A percentile compares a stretch with the other conserved stretches of the same genome.
Conservation (phyloP, 1,284 basidiomycete species). For the Papiliotrema fonsecae region DNA sequence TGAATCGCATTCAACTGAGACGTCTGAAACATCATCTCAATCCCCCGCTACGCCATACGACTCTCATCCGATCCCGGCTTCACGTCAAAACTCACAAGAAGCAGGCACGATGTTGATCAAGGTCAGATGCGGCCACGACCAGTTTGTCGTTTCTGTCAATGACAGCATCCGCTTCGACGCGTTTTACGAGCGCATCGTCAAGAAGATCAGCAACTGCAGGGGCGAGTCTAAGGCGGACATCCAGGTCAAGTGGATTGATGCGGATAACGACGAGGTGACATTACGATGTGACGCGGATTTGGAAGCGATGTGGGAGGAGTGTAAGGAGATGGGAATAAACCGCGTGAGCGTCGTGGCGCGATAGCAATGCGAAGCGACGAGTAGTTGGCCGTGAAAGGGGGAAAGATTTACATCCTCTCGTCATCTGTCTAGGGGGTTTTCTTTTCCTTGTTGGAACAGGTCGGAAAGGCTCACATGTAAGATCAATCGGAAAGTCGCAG, state of each 20-base stretch:
- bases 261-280: conserved; percentile 40
- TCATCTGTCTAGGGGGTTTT: too few relatives aligned
- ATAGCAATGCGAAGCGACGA: too few relatives aligned
- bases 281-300: conserved; percentile 41
- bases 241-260: conserved; percentile 42
- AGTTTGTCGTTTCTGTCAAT: conserved; percentile 2
- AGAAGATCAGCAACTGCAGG: conserved; percentile 85
- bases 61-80: too few relatives aligned
- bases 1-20: conserved; percentile 43
- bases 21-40: conserved; percentile 44
- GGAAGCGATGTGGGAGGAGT: conserved; percentile 40
- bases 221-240: conserved; percentile 64
- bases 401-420: too few relatives aligned
- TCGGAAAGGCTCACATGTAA: too few relatives aligned
- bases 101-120: conserved; percentile 53
- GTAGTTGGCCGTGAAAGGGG: too few relatives aligned
- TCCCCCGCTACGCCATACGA: conserved; percentile 51
- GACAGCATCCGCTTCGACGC: conserved; percentile 55
- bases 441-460: too few relatives aligned
- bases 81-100: conserved; percentile 13
- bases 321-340: conserved; percentile 16
- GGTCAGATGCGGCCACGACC: conserved; percentile 36
- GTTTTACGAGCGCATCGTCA: conserved; percentile 80
- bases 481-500: too few relatives aligned
- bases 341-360: conserved; percentile 6